Evolutionary conservation across 1,139 yeast genomes (phyloP), one percentile per base, ranked within the genome.

Genomic region (Saccharomyces hybrid): DNA sequence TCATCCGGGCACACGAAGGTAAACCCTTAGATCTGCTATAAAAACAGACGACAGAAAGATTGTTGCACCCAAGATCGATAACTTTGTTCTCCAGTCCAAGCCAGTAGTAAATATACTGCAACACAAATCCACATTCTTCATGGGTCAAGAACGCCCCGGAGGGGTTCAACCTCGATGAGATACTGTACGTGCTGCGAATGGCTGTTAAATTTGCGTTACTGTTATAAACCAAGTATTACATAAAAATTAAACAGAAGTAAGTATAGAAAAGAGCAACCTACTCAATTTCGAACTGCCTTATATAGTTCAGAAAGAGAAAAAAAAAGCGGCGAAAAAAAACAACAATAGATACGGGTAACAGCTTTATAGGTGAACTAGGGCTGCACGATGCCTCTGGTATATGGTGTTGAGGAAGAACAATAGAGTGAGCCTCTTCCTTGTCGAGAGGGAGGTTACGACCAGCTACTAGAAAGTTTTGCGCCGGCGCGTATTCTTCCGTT

Each of bases 1-100:
- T 79, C 88, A 84, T 83, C 74, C 87, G 88, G 87, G 83, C 76
- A 78, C 88, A 83, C 90, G 87, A 84, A 84, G 89, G 88, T 76
- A 78, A 73, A 69, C 83, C 88, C 87, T 83, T 81, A 80, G 84
- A 73, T 72, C 73, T 61, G 62, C 59, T 53, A 60, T 20, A 71
- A 69, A 71, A 70, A 69, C 71, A 70, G 68, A 71, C 73, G 70
- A 64, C 73, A 70, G 75, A 82, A 81, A 87, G 77, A 74, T 71
- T 76, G 83, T 83, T 82, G 90, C 90, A 84, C 90, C 90, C 90
- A 82, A 84, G 90, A 84, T 77, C 82, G 76, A 62, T 53, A 56
- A 69, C 50, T 73, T 78, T 77, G 61, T 61, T 83, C 88, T 84
- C 83, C 88, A 82, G 87, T 77, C 80, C 86, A 78, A 62, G 69